These are phyloP conservation scores for Pouteria glomerata DNA, from an alignment of 148 eudicot species.

Conservation along the genomic window DNA sequence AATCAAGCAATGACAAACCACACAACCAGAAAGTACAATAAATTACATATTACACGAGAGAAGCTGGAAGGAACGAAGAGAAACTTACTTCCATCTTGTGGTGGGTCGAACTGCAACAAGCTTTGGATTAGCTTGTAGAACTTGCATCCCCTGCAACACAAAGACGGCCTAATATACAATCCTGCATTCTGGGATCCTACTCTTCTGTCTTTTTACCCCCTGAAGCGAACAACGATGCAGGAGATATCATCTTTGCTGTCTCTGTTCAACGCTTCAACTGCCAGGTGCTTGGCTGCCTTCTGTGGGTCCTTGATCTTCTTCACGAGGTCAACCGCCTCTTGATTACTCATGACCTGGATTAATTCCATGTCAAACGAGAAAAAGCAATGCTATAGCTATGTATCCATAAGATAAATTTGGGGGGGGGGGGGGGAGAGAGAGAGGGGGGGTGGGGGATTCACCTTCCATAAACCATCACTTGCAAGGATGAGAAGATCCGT, in stretches of 20 bases:
- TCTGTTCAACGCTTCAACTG: constrained; percentile 42
- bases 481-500: constrained; percentile 64
- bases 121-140: background rate
- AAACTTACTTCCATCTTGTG: background rate
- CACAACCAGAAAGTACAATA: constrained; percentile 10
- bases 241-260: constrained; percentile 76
- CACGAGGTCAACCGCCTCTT: constrained; percentile 61
- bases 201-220: constrained; percentile 11
- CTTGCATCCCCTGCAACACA: constrained; percentile 12
- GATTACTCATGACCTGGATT: constrained; percentile 58
- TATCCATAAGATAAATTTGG: background rate
- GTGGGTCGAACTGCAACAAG: background rate
- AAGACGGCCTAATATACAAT: constrained; percentile 41
- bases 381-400: background rate
- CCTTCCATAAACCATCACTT: constrained; percentile 79
- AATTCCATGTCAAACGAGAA: background rate
- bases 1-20: constrained; percentile 10
- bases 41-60: constrained; percentile 6
- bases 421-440: constrained; percentile 4
- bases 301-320: constrained; percentile 53
- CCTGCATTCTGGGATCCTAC: constrained; percentile 2
- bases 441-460: constrained; percentile 11
- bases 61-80: background rate
- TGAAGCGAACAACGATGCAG: constrained; percentile 53
- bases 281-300: constrained; percentile 55